These are phyloP conservation scores for Begonia fuchsioides DNA, from an alignment of 306 rosid genomes.

Conservation along the genomic window DNA sequence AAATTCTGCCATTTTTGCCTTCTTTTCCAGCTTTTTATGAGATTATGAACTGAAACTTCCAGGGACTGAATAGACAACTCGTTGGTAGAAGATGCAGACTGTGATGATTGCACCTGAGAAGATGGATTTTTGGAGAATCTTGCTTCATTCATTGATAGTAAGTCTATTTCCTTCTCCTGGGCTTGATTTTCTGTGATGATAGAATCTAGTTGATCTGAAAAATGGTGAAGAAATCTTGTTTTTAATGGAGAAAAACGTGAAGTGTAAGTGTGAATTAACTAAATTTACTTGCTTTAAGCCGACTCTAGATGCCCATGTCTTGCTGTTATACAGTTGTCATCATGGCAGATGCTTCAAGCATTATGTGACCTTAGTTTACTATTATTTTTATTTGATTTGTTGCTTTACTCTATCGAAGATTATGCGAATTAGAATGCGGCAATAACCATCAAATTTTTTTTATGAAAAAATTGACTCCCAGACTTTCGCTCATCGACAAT, in stretches of 20 bases:
- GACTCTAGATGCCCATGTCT: conserved; percentile 22
- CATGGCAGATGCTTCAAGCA: conserved; percentile 17
- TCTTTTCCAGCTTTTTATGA: conserved; percentile 36
- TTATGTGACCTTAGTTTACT: background rate
- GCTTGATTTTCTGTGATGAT: conserved; percentile 4
- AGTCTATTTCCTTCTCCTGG: background rate
- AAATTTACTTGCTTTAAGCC: conserved; percentile 24
- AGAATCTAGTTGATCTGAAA: background rate
- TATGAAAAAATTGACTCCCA: too few relatives aligned
- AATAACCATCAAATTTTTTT: too few relatives aligned
- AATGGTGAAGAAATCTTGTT: conserved; percentile 1
- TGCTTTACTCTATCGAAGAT: too few relatives aligned
- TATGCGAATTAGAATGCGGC: too few relatives aligned
- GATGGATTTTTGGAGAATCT: conserved; percentile 14
- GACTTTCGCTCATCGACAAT: too few relatives aligned
- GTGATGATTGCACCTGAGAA: conserved; percentile 13
- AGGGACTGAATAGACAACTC: conserved; percentile 19
- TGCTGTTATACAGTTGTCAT: background rate
- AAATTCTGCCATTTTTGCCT: conserved; percentile 31
- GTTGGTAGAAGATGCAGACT: conserved; percentile 9
- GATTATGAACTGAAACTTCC: conserved; percentile 24
- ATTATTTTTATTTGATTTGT: too few relatives aligned
- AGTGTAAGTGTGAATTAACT: conserved; percentile 30
- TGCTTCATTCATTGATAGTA: conserved; percentile 20
- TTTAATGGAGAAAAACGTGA: conserved; percentile 9